phyloP scores from a whole-genome alignment of 1,139 yeast genomes.

The Magnusiomyces suaveolens region DNA sequence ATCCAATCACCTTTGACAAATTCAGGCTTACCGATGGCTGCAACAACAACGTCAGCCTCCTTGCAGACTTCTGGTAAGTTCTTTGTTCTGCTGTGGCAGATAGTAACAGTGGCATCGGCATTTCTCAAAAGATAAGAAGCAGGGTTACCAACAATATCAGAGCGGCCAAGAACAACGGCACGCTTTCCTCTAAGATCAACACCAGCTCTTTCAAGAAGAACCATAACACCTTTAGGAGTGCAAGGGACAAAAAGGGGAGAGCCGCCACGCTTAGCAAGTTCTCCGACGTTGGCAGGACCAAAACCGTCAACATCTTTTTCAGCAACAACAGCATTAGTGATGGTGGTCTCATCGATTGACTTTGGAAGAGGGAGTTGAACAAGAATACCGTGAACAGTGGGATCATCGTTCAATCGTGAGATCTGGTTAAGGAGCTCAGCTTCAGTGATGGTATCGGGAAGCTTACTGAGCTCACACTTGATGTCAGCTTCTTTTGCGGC shows the following conservation, averaged over 20 bases:
- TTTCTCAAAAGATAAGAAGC: slow-evolving; percentile 72
- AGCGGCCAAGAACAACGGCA: slow-evolving; percentile 93
- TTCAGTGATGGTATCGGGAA: slow-evolving; percentile 29
- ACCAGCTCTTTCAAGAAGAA: slow-evolving; percentile 54
- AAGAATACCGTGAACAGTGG: slow-evolving; percentile 72
- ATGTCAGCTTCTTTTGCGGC: slow-evolving; percentile 52
- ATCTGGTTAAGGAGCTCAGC: slow-evolving; percentile 44
- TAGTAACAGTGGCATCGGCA: slow-evolving; percentile 78
- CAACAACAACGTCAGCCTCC: slow-evolving; percentile 80
- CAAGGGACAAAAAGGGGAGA: slow-evolving; percentile 82
- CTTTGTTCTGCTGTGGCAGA: slow-evolving; percentile 66
- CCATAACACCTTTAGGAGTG: slow-evolving; percentile 91
- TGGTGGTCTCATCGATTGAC: slow-evolving; percentile 63
- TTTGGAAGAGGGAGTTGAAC: slow-evolving; percentile 89
- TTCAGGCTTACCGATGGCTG: slow-evolving; percentile 80
- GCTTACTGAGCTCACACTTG: slow-evolving; percentile 28
- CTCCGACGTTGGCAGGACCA: slow-evolving; percentile 83
- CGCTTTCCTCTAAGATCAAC: slow-evolving; percentile 64
- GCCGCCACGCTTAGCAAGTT: slow-evolving; percentile 80
- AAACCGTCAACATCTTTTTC: slow-evolving; percentile 94
- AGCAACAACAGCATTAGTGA: slow-evolving; percentile 69
- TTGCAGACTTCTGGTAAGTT: slow-evolving; percentile 51
- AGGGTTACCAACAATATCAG: slow-evolving; percentile 94
- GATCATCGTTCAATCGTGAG: slow-evolving; percentile 54
- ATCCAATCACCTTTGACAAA: slow-evolving; percentile 87